Conservation (phyloP, 257 asterid genomes). For the Verbascum thapsus region DNA sequence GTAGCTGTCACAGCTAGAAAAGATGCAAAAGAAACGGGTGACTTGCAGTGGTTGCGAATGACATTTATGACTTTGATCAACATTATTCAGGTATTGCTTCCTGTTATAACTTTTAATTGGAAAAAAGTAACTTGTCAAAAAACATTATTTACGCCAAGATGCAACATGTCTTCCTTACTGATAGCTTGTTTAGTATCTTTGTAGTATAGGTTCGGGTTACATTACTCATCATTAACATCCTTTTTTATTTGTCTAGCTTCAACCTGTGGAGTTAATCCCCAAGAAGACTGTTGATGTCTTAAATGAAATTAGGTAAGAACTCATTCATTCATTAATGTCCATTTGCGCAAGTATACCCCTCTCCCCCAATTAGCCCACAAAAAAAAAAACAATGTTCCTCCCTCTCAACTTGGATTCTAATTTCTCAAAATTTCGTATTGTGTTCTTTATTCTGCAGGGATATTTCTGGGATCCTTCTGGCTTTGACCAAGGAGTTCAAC, state of each 20-base stretch:
- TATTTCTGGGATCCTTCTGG: constrained; percentile 57
- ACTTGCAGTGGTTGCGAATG: constrained; percentile 75
- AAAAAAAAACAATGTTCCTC: no score
- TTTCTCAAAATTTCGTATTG: constrained; percentile 21
- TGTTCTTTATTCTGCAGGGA: constrained; percentile 54
- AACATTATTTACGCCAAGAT: constrained; percentile 15
- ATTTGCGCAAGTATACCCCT: background rate
- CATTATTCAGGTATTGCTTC: constrained; percentile 77
- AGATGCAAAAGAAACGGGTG: constrained; percentile 54
- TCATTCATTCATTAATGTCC: constrained; percentile 12
- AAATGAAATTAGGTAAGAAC: constrained; percentile 56
- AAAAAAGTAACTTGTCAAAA: background rate
- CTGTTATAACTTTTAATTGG: constrained; percentile 8
- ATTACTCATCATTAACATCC: constrained; percentile 20
- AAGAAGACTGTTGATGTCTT: constrained; percentile 67
- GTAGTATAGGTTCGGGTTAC: background rate
- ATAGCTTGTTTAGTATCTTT: constrained; percentile 15
- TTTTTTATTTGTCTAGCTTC: constrained; percentile 58
- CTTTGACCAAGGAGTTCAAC: constrained; percentile 69
- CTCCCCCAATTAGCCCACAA: no score
- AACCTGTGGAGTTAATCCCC: constrained; percentile 67
- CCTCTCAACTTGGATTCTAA: constrained; percentile 19
- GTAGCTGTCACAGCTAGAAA: constrained; percentile 65
- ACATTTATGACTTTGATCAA: constrained; percentile 71
- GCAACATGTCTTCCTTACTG: constrained; percentile 21